Evolutionary conservation across 2,329 filamentous ascomycete genomes (phyloP).

Genomic region (Ophiosphaerella narmari): DNA sequence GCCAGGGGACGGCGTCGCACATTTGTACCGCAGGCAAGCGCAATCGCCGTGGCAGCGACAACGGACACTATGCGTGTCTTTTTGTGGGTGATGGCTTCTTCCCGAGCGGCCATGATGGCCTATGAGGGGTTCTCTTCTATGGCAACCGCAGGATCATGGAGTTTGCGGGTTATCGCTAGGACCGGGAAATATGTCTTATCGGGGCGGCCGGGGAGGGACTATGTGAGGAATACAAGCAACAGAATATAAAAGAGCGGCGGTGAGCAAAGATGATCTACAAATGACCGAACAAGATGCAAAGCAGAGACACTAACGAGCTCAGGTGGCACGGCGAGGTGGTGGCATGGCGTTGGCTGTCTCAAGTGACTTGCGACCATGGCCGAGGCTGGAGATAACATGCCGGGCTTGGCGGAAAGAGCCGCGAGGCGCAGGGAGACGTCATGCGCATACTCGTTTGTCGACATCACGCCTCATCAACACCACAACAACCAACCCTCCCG

Average conservation of each 20-base stretch:
- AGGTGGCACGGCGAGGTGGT: not conserved
- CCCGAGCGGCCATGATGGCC: slow-evolving; percentile 29
- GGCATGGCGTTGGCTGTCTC: slow-evolving; percentile 1
- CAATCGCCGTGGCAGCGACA: slow-evolving; percentile 80
- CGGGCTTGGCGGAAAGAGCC: slow-evolving; percentile 6
- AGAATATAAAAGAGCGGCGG: not conserved
- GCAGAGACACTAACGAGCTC: not conserved
- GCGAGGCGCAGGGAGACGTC: slow-evolving; percentile 20
- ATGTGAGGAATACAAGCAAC: not conserved
- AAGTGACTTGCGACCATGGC: slow-evolving; percentile 3
- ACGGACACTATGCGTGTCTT: slow-evolving; percentile 79
- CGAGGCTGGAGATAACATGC: slow-evolving; percentile 26
- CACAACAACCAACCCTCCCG: slow-evolving; percentile 10
- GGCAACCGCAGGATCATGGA: slow-evolving; percentile 26
- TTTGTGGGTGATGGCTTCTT: slow-evolving; percentile 52
- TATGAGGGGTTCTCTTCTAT: slow-evolving; percentile 20
- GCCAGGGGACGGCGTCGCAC: slow-evolving; percentile 55
- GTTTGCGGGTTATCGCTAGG: slow-evolving; percentile 2
- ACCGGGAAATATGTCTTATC: slow-evolving; percentile 4
- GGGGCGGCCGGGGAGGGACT: slow-evolving; percentile 4
- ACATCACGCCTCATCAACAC: slow-evolving; percentile 9
- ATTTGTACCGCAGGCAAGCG: slow-evolving; percentile 91
- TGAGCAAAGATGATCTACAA: not conserved
- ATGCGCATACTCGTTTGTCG: slow-evolving; percentile 17
- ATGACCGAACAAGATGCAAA: not conserved